Evolutionary conservation across 2,329 filamentous ascomycete species (phyloP).

Genomic region (Metarhizium humberi): DNA sequence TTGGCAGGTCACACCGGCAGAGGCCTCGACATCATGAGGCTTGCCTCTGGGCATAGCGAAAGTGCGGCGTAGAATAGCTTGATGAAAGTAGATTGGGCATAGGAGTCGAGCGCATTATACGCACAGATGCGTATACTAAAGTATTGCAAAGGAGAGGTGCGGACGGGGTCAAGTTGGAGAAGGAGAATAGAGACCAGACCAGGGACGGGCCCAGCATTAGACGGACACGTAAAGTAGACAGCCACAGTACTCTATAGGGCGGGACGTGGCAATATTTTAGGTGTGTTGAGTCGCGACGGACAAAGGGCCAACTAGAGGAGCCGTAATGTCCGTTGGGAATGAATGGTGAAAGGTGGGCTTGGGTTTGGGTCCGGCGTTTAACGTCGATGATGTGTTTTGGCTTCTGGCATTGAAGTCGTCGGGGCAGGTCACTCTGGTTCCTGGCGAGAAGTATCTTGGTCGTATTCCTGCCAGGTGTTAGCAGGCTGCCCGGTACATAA

Average conservation of each 20-base stretch:
- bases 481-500: background rate
- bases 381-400: background rate
- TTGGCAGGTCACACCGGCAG: constrained; percentile 9
- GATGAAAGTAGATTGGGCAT: background rate
- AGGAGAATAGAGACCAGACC: background rate
- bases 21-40: constrained; percentile 6
- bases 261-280: constrained; percentile 2
- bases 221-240: background rate
- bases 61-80: background rate
- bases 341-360: background rate
- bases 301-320: constrained; percentile 1
- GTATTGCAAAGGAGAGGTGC: background rate
- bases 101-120: constrained; percentile 1
- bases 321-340: constrained; percentile 2
- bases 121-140: background rate
- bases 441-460: too few species aligned
- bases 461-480: background rate
- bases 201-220: background rate
- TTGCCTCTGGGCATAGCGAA: background rate
- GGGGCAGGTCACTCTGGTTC: too few species aligned
- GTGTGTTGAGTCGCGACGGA: background rate
- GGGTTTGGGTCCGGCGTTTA: background rate
- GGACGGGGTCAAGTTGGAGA: background rate
- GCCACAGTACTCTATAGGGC: background rate
- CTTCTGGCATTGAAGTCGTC: too few species aligned